Base-by-base conservation (phyloP, 106 monocot species). In the Phalaenopsis equestris region DNA sequence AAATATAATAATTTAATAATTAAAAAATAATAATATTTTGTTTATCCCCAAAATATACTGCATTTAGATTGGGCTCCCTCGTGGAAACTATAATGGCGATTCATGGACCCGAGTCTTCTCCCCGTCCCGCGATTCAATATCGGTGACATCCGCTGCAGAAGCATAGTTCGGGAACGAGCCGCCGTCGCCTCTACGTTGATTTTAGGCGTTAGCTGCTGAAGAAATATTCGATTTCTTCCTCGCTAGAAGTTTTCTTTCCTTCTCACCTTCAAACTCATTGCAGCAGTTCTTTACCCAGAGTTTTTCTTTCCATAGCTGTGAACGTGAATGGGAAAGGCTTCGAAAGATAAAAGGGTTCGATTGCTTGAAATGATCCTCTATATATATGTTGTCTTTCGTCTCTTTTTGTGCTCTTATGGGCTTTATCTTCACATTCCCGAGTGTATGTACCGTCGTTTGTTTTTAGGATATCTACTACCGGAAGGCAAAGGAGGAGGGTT, bases 401-500 rank as follows among this genome's bases (percentile, higher is more conserved):
- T 75, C 65, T 38, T 7, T 1, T 49, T 18, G 37, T 37, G 24
- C 16, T 55, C 7, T 42, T 73, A 24, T 38, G 9, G 39, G 43
- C 80, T 55, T n/a, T 16, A 61, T n/a, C 5, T 18, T 80, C 19
- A 1, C 42, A 21, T 58, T 82, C 41, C 42, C n/a, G 2, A n/a
- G 21, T 42, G 23, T 9, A 7, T 65, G 15, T 11, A 41, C 3
- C 43, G 16, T 73, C 8, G 19, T 42, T 72, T 21, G 37, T 7
- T 24, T 74, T 61, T 65, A 96, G 96, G 98, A 94, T 81, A 94
- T 98, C 12, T 94, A 98, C 90, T 98, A 92, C 68, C 86, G 98
- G 10, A 98, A 94, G 87, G 98, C 94, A 2, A 98, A 98, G 70
- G 98, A 98, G 75, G 92, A 98, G 72, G 98, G 92, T 0, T 98